A percentile compares a stretch with the other conserved stretches of the same genome.
These are phyloP conservation scores for Saprolegnia parasitica DNA, from an alignment of 352 stramenopile species.

Conservation along the genomic window DNA sequence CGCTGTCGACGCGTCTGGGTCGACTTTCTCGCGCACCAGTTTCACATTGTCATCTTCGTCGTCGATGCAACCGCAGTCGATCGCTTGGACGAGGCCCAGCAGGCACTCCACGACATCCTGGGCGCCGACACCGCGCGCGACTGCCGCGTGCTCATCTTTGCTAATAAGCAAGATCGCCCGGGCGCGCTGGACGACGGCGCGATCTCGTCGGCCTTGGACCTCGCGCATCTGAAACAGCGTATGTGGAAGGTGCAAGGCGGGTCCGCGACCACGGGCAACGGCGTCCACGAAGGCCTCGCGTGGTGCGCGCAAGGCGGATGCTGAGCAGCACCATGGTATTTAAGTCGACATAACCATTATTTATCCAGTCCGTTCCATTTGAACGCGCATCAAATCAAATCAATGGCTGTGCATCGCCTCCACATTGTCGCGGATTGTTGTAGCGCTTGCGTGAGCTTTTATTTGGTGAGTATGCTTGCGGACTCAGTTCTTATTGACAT, in stretches of 20 bases:
- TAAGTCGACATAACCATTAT: conserved; percentile 2
- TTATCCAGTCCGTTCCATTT: no score
- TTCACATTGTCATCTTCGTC: conserved; percentile 28
- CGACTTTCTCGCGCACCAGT: conserved; percentile 4
- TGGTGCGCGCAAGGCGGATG: conserved; percentile 10
- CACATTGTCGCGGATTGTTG: no score
- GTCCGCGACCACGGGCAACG: not conserved
- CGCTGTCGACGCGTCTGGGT: conserved; percentile 4
- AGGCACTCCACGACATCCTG: conserved; percentile 19
- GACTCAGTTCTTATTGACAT: no score
- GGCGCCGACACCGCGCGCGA: not conserved
- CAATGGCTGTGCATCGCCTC: no score
- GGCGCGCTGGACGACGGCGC: conserved; percentile 13
- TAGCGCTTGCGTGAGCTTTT: no score
- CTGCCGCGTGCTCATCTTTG: conserved; percentile 21
- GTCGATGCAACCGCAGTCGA: conserved; percentile 30
- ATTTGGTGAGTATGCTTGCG: no score
- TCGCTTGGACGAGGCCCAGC: conserved; percentile 19
- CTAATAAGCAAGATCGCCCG: conserved; percentile 23
- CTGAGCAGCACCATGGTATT: not conserved
- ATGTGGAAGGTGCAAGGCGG: conserved; percentile 16
- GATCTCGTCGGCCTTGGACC: not conserved
- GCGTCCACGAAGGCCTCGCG: conserved; percentile 3
- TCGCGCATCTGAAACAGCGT: conserved; percentile 7
- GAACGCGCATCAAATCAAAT: no score